Evolutionary conservation across 495 filamentous ascomycete species (phyloP), one percentile per base, ranked within the genome.

Genomic region (Penicillium flavigenum): DNA sequence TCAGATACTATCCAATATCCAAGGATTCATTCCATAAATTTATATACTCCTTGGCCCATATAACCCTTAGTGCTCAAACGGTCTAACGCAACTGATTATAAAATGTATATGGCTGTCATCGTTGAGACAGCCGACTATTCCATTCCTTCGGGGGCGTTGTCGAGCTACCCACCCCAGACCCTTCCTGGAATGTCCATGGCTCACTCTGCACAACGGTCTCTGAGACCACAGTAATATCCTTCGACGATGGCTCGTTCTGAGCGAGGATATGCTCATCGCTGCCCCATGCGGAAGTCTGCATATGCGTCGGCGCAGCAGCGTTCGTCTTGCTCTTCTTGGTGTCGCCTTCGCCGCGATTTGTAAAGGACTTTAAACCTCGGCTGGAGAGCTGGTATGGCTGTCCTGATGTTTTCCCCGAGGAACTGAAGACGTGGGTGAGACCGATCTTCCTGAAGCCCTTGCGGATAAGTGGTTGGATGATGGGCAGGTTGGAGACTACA

Each of bases 401-500:
- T n/a, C 36, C 36, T 19, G 61, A 61, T 5, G 56, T 57, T 17
- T 68, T 59, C 10, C 55, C 60, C 1, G 60, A 62, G 29, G 60
- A 61, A 29, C 64, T 70, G 54, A 73, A 70, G n/a, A 73, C 44
- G 4, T 56, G 58, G 12, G 62, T 60, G 16, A 71, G 68, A 47
- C 72, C 69, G 17, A 72, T 60, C 38, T 68, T 70, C 41, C 60
- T 63, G 47, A 66, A 67, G 10, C 61, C 58, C 11, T 62, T 62
- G 11, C 73, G 73, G 58, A 81, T 70, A 0, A 82, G 59, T 0
- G 81, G 80, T 51, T 81, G 79, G 11, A 84, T 67, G 67, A 84
- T 82, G 9, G 83, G 83, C 38, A 83, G 66, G 58, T 85, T 85
- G 45, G 76, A 75, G 10, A 85, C 71, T 14, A 82, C 64, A 26